Base-by-base conservation (phyloP, 345 rosid species). In the Boechera retrofracta region DNA sequence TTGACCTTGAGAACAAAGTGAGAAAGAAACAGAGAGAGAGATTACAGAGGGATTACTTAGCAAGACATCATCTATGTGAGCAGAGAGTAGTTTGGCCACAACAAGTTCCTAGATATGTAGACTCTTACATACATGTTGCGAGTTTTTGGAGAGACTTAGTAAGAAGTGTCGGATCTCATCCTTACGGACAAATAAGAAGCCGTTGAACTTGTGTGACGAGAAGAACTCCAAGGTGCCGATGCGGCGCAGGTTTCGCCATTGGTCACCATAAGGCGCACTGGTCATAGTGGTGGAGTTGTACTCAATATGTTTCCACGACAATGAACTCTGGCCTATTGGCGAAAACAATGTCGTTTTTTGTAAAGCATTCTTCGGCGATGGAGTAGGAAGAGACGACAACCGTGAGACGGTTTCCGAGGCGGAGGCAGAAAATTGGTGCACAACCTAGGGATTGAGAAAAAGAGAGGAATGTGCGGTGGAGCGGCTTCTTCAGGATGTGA, bases 231-330 rank as follows among this genome's bases (percentile, higher is more conserved):
- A 29, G 44, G 76, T 75, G 9, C 77, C 29, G 12, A 86, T 69
- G 0, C 90, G 89, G n/a, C 89, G 83, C 6, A 83, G 65, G 80
- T 10, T 79, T 49, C 88, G 65, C 90, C 89, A 86, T 41, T 70
- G 67, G 8, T 74, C 72, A 28, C 92, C 89, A 24, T 85, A 85
- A n/a, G 87, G 75, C 10, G 89, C 83, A 75, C 76, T 75, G 0
- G 69, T 81, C 57, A 36, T 52, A 9, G 81, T 3, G 0, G 42
- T 64, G 33, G 61, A 74, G 49, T 82, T 70, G 51, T 89, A 87
- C 15, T 81, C 82, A 5, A 84, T 29, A 39, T 76, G 36, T 10
- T 85, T 83, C 2, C 79, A 16, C 84, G 1, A 72, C 7, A 24
- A 85, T 28, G 2, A 73, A 42, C 33, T 41, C 73, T 4, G 93